A percentile compares a stretch with the other conserved stretches of the same genome.
These are phyloP conservation scores for Licmophora abbreviata DNA, from an alignment of 108 stramenopile species.

Conservation along the genomic window DNA sequence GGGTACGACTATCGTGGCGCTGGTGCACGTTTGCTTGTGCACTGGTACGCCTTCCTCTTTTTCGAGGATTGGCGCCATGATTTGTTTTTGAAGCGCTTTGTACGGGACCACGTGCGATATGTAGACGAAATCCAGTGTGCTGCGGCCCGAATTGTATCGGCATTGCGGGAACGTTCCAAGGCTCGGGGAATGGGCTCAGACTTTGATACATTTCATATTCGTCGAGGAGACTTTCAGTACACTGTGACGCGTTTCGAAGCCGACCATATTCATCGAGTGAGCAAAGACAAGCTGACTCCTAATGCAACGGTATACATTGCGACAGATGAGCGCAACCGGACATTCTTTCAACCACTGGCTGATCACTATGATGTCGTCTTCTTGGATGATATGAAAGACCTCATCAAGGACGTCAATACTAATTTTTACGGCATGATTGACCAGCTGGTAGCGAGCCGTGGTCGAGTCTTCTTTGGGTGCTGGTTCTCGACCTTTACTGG, in stretches of 20 bases:
- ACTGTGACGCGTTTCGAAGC: conserved; percentile 10
- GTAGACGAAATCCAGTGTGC: conserved; percentile 87
- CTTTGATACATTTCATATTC: conserved; percentile 72
- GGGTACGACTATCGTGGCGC: conserved; percentile 18
- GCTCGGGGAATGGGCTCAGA: conserved; percentile 33
- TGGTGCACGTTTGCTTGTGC: conserved; percentile 56
- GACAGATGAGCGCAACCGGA: conserved; percentile 53
- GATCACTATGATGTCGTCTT: conserved; percentile 46
- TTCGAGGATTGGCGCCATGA: conserved; percentile 79
- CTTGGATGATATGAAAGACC: conserved; percentile 55
- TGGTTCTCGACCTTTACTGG: conserved; percentile 66
- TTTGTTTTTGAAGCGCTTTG: conserved; percentile 79
- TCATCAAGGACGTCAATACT: conserved; percentile 38
- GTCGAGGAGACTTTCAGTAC: conserved; percentile 60
- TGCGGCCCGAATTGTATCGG: conserved; percentile 63
- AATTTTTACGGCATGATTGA: conserved; percentile 69
- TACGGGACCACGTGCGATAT: conserved; percentile 74
- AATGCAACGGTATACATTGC: conserved; percentile 56
- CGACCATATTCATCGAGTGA: conserved; percentile 10
- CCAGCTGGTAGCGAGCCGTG: conserved; percentile 51
- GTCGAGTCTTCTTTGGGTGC: conserved; percentile 51
- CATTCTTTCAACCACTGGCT: conserved; percentile 53
- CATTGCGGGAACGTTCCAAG: conserved; percentile 32
- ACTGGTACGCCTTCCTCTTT: conserved; percentile 82
- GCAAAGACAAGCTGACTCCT: conserved; percentile 14